phyloP scores from a whole-genome alignment of 306 rosid species.

The Prunus persica region Prunus_persica_NCBIv2 NC_034009.1:36391501-36392000 shows the following conservation, averaged over 20 bases:
- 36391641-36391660: not conserved
- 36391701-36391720: not conserved
- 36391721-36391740: not conserved
- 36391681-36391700: too few relatives aligned
- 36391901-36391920: constrained; percentile 96
- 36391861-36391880: constrained; percentile 2
- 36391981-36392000: not conserved
- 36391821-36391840: not conserved
- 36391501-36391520: not conserved
- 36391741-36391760: not conserved
- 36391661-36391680: too few relatives aligned
- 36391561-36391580: constrained; percentile 4
- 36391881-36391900: constrained; percentile 62
- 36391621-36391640: constrained; percentile 78
- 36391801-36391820: too few relatives aligned
- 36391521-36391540: not conserved
- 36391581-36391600: constrained; percentile 85
- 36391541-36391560: not conserved
- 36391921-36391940: constrained; percentile 32
- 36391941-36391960: constrained; percentile 28
- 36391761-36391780: not conserved
- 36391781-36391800: not conserved
- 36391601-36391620: constrained; percentile 72
- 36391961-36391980: not conserved
- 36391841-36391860: not conserved